Conservation (phyloP, 768 basidiomycete species). For the Tubosaeta brunneosetosa region DNA sequence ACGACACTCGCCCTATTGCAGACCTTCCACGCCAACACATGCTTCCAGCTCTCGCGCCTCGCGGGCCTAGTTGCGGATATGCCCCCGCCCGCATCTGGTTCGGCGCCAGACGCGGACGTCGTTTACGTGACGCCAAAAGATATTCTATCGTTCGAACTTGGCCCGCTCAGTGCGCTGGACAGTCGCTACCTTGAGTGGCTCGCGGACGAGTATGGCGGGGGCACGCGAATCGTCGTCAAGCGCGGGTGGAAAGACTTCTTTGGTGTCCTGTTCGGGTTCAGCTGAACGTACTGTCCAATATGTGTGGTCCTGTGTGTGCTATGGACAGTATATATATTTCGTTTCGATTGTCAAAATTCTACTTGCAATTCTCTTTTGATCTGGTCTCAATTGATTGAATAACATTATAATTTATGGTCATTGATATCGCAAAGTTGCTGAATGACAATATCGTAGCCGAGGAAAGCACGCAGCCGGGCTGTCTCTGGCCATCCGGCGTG, state of each 20-base stretch:
- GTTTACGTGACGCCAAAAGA: conserved; percentile 58
- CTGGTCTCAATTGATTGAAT: too few relatives aligned
- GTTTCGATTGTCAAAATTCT: not conserved
- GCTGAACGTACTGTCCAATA: conserved; percentile 18
- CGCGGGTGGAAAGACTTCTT: conserved; percentile 47
- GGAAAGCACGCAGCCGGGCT: too few relatives aligned
- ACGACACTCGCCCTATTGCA: conserved; percentile 59
- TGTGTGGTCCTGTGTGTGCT: not conserved
- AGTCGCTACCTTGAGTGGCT: conserved; percentile 78
- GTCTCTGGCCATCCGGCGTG: too few relatives aligned
- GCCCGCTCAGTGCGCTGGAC: conserved; percentile 67
- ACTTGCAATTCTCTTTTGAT: not conserved
- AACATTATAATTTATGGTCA: too few relatives aligned
- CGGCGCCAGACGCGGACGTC: conserved; percentile 17
- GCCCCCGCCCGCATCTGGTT: not conserved
- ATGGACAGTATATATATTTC: not conserved
- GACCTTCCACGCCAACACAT: conserved; percentile 63
- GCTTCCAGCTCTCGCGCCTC: conserved; percentile 50
- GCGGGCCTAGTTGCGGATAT: conserved; percentile 20
- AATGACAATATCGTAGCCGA: too few relatives aligned
- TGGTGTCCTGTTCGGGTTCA: conserved; percentile 40
- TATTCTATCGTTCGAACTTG: conserved; percentile 63
- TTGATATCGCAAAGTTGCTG: too few relatives aligned
- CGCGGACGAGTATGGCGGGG: conserved; percentile 56
- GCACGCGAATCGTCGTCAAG: conserved; percentile 35